Evolutionary conservation across 2,329 filamentous ascomycete genomes (phyloP), one percentile per base, ranked within the genome.

Genomic region (Diaporthe velutina): DNA sequence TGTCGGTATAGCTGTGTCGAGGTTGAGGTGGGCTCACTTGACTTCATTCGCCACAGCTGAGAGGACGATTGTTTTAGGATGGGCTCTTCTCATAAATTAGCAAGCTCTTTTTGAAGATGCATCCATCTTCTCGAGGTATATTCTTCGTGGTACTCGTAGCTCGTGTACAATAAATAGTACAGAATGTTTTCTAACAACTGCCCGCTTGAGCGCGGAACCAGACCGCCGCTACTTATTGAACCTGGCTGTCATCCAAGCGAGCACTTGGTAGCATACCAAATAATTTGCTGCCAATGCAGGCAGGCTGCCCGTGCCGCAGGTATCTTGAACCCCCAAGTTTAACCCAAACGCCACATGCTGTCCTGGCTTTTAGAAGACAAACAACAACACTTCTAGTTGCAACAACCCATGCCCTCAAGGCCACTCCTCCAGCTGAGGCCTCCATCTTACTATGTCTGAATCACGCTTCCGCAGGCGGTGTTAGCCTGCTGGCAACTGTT

Each of bases 381-480:
- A 40, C 30, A 19, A 25, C 64, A 38, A 54, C n/a, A 30, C 30
- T 40, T 68, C 33, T 54, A 68, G n/a, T 28, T 54, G 13, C 64
- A 28, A 54, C 33, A 28, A 30, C 60, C 48, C 64, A 40, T 38
- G 33, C 48, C n/a, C 50, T 52, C 35, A 13, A 4, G 7, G 13
- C 22, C 40, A 25, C n/a, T 35, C 61, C 45, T 35, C 38, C 15
- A 28, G 19, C 12, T 30, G 3, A 38, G 12, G 13, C 9, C 38
- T 40, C 15, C 33, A 22, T 71, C 45, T 15, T 40, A 40, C 10
- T 33, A 40, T 33, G 60, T 15, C 40, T 64, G 40, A 4, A 40
- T 76, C 61, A 76, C 22, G 61, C 54, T 58, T 76, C 74, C 48
- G 73, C 73, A 17, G 74, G 74, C 22, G 74, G 74, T 13, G 74